phyloP scores from a whole-genome alignment of 768 basidiomycete species.

The Udeniomyces megalosporus region DNA sequence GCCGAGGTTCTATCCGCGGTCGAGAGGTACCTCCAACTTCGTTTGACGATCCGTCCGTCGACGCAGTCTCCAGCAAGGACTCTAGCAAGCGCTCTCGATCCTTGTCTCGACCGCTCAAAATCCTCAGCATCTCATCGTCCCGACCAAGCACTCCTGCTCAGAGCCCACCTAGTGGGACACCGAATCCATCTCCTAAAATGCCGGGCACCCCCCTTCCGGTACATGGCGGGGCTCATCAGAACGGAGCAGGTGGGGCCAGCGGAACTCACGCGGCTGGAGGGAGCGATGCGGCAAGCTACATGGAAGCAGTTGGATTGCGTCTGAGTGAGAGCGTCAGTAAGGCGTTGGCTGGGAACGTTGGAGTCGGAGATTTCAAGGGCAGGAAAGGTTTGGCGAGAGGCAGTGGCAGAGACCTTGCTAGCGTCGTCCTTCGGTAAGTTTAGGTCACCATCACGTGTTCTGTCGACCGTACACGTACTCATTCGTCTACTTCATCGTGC shows the following conservation, averaged over 20 bases:
- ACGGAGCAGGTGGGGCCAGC: no score
- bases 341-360: not conserved
- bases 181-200: conserved; percentile 8
- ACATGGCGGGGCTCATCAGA: no score
- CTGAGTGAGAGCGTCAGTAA: conserved; percentile 9
- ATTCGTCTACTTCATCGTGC: no score
- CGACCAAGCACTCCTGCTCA: not conserved
- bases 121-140: not conserved
- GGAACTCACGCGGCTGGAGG: no score
- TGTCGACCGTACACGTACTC: no score
- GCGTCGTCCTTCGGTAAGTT: not conserved
- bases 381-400: conserved; percentile 7
- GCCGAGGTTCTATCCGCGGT: not conserved
- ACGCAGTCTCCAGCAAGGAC: not conserved
- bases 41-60: not conserved
- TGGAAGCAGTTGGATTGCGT: conserved; percentile 12
- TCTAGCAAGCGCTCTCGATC: conserved; percentile 11
- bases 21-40: not conserved
- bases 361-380: conserved; percentile 9
- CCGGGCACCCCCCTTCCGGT: not conserved
- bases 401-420: not conserved
- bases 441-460: no score
- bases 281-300: conserved; percentile 6
- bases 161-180: not conserved
- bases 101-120: conserved; percentile 8